phyloP scores from a whole-genome alignment of 371 early-diverging fungal genomes.

The Chytridiales sp. region DNA sequence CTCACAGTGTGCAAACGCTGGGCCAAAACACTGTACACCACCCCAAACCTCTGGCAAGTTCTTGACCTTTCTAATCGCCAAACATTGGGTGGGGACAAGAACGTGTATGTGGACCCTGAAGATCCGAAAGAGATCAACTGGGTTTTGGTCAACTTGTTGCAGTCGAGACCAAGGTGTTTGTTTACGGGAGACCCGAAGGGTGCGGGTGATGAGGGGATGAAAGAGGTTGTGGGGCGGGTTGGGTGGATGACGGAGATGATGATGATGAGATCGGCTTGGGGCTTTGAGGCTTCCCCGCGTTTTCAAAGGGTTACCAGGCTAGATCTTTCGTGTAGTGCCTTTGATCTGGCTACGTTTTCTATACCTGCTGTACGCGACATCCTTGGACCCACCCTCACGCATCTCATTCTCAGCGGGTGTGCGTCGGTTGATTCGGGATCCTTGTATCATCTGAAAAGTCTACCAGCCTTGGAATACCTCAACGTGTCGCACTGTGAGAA shows the following conservation, averaged over 20 bases:
- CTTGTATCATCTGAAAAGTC: conserved; percentile 22
- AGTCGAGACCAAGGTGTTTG: background rate
- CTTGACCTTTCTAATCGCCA: conserved; percentile 37
- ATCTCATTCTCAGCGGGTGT: conserved; percentile 41
- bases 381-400: conserved; percentile 25
- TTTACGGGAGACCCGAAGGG: too few species aligned
- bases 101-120: conserved; percentile 15
- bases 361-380: background rate
- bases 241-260: too few species aligned
- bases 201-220: too few species aligned
- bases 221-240: too few species aligned
- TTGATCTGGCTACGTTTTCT: conserved; percentile 28
- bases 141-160: background rate
- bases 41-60: conserved; percentile 30
- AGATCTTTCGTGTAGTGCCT: conserved; percentile 38
- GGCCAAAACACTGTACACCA: conserved; percentile 23
- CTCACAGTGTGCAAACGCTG: conserved; percentile 8
- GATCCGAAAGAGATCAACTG: background rate
- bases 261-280: too few species aligned
- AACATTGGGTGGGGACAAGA: conserved; percentile 39
- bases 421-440: conserved; percentile 28
- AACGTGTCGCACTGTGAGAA: conserved; percentile 42
- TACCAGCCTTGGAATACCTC: conserved; percentile 23
- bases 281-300: conserved; percentile 15
- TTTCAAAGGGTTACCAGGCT: conserved; percentile 31